These are phyloP conservation scores for Alternaria gansuensis DNA, from an alignment of 2,329 filamentous ascomycete genomes.

Conservation along the genomic window DNA sequence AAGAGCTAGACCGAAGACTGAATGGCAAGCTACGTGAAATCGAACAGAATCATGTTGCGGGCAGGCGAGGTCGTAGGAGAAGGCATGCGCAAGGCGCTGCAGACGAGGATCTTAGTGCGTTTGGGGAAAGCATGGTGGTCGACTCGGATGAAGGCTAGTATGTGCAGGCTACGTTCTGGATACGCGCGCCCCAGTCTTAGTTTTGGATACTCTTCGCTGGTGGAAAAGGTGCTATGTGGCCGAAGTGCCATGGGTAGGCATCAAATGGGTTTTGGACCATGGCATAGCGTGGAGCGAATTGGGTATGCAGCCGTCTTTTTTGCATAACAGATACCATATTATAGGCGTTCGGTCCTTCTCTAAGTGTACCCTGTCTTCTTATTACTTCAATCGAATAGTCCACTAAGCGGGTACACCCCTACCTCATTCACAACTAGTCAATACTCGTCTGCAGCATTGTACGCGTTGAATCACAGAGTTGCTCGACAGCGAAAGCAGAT, in stretches of 20 bases:
- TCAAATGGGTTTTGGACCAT: constrained; percentile 9
- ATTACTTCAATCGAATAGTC: not conserved
- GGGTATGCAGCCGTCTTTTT: not conserved
- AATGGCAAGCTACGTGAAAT: constrained; percentile 61
- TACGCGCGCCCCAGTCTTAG: not conserved
- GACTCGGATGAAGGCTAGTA: constrained; percentile 60
- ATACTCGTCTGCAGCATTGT: too few relatives aligned
- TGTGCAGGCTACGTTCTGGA: not conserved
- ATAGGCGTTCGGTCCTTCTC: not conserved
- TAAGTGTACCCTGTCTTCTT: not conserved
- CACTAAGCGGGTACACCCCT: too few relatives aligned
- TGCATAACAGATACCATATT: constrained; percentile 3
- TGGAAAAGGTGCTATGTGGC: not conserved
- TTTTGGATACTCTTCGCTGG: not conserved
- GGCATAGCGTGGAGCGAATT: constrained; percentile 17
- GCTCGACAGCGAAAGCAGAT: not conserved
- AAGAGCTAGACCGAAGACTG: constrained; percentile 65
- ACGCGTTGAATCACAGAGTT: not conserved
- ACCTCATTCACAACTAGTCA: too few relatives aligned
- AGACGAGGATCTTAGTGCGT: constrained; percentile 51
- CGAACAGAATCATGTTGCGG: constrained; percentile 62
- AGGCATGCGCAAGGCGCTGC: constrained; percentile 57
- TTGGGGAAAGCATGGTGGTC: constrained; percentile 63
- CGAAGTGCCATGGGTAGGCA: not conserved
- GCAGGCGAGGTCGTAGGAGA: constrained; percentile 60